These are phyloP conservation scores for Leccinum olivaceopallidum DNA, from an alignment of 768 basidiomycete species.

Conservation along the genomic window DNA sequence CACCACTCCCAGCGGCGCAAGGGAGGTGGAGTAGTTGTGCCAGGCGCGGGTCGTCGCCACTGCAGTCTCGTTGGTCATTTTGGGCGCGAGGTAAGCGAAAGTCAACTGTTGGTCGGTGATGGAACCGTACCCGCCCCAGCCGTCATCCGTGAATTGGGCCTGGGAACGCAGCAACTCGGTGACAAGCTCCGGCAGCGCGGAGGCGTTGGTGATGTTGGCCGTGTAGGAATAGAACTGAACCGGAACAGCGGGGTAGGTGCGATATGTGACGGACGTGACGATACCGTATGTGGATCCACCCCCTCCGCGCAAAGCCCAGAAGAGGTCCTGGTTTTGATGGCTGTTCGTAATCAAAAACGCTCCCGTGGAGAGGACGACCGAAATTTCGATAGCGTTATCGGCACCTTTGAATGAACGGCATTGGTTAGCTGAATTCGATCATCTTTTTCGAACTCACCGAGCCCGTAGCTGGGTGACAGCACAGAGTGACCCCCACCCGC, in stretches of 20 bases:
- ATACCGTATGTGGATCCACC: slow-evolving; percentile 53
- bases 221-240: slow-evolving; percentile 30
- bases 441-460: slow-evolving; percentile 33
- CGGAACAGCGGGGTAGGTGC: slow-evolving; percentile 41
- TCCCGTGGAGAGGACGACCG: slow-evolving; percentile 43
- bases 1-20: slow-evolving; percentile 9
- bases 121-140: slow-evolving; percentile 43
- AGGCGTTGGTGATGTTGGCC: slow-evolving; percentile 35
- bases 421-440: not conserved
- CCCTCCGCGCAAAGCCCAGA: slow-evolving; percentile 56
- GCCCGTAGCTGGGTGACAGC: slow-evolving; percentile 42
- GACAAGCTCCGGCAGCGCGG: slow-evolving; percentile 30
- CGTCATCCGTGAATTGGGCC: slow-evolving; percentile 39
- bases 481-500: slow-evolving; percentile 50
- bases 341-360: slow-evolving; percentile 39
- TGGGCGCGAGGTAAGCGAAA: slow-evolving; percentile 34
- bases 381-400: slow-evolving; percentile 51
- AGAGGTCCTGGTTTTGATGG: slow-evolving; percentile 46
- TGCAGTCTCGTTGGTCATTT: slow-evolving; percentile 36
- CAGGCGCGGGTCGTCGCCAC: slow-evolving; percentile 38
- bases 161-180: slow-evolving; percentile 38
- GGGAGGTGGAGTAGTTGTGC: slow-evolving; percentile 24
- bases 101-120: slow-evolving; percentile 3
- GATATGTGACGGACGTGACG: slow-evolving; percentile 39
- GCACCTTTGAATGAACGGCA: slow-evolving; percentile 34